These are phyloP conservation scores for Lasiosphaeris hirsuta DNA, from an alignment of 495 filamentous ascomycete genomes.

Conservation along the genomic window DNA sequence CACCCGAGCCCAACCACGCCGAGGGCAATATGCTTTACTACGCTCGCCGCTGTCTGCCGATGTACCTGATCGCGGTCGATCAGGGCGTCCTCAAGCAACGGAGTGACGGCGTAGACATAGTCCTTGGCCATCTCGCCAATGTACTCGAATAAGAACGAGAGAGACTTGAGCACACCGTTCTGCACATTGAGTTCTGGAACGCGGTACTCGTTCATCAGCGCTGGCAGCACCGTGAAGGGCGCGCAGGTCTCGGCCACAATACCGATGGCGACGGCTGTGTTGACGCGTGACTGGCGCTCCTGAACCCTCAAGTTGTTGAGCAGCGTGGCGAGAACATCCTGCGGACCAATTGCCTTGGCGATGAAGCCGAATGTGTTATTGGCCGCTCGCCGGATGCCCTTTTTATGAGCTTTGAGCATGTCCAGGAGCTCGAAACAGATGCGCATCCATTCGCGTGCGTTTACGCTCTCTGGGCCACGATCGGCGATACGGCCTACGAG, in stretches of 20 bases:
- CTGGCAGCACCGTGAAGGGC: slow-evolving; percentile 97
- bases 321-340: slow-evolving; percentile 92
- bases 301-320: slow-evolving; percentile 96
- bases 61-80: slow-evolving; percentile 99
- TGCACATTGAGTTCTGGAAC: slow-evolving; percentile 98
- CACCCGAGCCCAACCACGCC: slow-evolving; percentile 96
- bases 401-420: slow-evolving; percentile 99
- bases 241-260: slow-evolving; percentile 99
- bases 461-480: slow-evolving; percentile 91
- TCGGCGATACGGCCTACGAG: slow-evolving; percentile 98
- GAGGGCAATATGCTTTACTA: slow-evolving; percentile 95
- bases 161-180: slow-evolving; percentile 94
- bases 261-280: slow-evolving; percentile 97
- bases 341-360: slow-evolving; percentile 97
- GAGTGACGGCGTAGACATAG: slow-evolving; percentile 97
- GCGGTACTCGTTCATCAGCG: slow-evolving; percentile 99
- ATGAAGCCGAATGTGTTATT: slow-evolving; percentile 99
- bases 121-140: slow-evolving; percentile 99
- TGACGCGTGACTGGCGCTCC: slow-evolving; percentile 96
- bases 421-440: slow-evolving; percentile 99
- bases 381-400: slow-evolving; percentile 95
- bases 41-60: slow-evolving; percentile 90
- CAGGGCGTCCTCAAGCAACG: slow-evolving; percentile 94
- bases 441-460: slow-evolving; percentile 98
- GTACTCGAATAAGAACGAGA: slow-evolving; percentile 98